Base-by-base conservation (phyloP, 768 basidiomycete genomes). In the Mycena floridula region DNA sequence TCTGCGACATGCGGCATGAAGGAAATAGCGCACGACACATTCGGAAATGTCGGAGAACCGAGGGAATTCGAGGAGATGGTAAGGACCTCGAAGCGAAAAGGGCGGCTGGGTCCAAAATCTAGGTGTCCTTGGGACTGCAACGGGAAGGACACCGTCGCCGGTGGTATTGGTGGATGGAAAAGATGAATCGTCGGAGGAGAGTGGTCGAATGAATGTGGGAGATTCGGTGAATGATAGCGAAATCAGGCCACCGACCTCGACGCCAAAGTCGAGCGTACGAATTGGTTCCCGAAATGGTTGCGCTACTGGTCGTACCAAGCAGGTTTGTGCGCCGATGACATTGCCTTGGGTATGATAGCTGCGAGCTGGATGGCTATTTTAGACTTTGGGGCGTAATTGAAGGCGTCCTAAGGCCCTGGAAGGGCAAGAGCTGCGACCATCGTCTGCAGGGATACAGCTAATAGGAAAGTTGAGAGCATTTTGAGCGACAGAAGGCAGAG, bases 201-300 rank as follows among this genome's bases (percentile, higher is more conserved):
- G 58, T 2, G 77, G 73, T 15, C 73, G 66, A 25, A 80, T 77
- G 63, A 77, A 79, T 27, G 61, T 40, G 0, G 78, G 72, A 0
- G 78, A 80, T 49, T 81, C 78, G 1, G 76, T 76, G 64, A 79
- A 81, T 0, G 77, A 72, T 38, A 79, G 42, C 0, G 76, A 76
- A 12, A 79, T 69, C 23, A 76, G 60, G 0, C 77, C 77, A 1
- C 76, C n/a, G 22, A 76, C 77, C 63, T 80, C 77, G 15, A 67
- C 49, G 0, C 79, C 78, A 50, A 74, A 81, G 54, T 81, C 78
- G 40, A 79, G 59, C 1, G 68, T 69, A 79, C 0, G 73, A 67
- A 7, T 67, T 68, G 37, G 63, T 61, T 1, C 62, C 65, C 5
- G 47, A 38, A 15, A 79, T 48, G 1, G 68, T 74, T 2, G 73